phyloP scores from a whole-genome alignment of 139 green algal species.

The Coelastrella sp. region DNA sequence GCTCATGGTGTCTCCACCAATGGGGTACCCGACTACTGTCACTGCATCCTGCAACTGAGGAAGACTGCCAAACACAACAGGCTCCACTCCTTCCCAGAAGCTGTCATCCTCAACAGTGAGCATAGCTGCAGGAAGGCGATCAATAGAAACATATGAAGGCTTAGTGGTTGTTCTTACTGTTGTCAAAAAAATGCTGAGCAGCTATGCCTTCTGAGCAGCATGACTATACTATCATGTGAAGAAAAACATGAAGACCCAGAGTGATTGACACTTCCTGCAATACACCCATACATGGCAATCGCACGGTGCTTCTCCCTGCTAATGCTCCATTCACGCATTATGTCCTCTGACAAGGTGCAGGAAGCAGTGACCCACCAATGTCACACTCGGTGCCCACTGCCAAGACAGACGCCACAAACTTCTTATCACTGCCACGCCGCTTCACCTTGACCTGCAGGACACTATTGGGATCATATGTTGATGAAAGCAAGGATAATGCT shows the following conservation, averaged over 20 bases:
- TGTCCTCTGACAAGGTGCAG: no score
- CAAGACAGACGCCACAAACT: slow-evolving; percentile 89
- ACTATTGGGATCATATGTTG: no score
- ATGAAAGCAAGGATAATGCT: no score
- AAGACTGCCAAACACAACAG: slow-evolving; percentile 86
- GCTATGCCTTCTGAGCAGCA: no score
- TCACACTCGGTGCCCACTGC: slow-evolving; percentile 94
- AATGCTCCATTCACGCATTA: no score
- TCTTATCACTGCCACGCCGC: slow-evolving; percentile 87
- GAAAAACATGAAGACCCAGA: no score
- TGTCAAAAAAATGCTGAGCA: not conserved
- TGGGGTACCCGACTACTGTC: slow-evolving; percentile 86
- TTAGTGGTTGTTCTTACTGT: not conserved
- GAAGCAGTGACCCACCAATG: slow-evolving; percentile 64
- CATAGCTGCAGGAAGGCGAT: slow-evolving; percentile 58
- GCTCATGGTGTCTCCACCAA: slow-evolving; percentile 92
- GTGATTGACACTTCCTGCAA: no score
- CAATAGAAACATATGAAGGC: no score
- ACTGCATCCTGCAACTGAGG: slow-evolving; percentile 86
- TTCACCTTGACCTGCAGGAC: slow-evolving; percentile 95
- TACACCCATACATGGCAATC: no score
- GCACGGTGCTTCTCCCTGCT: no score
- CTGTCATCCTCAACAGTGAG: slow-evolving; percentile 91
- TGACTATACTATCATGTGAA: no score
- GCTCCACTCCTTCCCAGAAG: slow-evolving; percentile 85